Percentiles rank a stretch among this genome's conserved stretches.
These are phyloP conservation scores for Medicago ruthenica DNA, from an alignment of 306 rosid genomes.

Conservation along the genomic window DNA sequence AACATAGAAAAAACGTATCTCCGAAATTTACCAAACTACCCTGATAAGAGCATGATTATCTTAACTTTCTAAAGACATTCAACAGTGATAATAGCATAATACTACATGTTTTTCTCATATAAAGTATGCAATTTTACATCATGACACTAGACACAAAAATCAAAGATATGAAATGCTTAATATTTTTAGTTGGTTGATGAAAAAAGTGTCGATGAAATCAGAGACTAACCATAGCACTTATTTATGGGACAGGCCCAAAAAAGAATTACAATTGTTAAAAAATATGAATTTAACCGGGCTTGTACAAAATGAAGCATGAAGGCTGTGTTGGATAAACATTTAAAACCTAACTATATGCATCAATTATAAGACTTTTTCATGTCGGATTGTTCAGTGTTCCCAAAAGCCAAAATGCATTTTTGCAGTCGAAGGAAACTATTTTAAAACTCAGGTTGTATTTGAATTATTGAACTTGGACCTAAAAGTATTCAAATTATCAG, in stretches of 20 bases:
- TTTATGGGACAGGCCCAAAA: constrained; percentile 15
- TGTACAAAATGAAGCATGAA: constrained; percentile 18
- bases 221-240: background rate
- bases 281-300: constrained; percentile 12
- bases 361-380: constrained; percentile 1
- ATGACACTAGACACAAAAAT: no score
- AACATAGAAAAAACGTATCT: constrained; percentile 13
- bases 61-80: constrained; percentile 4
- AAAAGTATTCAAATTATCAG: constrained; percentile 23
- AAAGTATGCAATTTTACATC: no score
- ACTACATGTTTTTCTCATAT: no score
- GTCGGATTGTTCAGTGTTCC: constrained; percentile 29
- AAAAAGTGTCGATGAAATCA: no score
- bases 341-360: constrained; percentile 19
- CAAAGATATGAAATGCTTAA: no score
- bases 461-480: constrained; percentile 17
- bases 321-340: constrained; percentile 3
- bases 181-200: no score
- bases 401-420: constrained; percentile 16
- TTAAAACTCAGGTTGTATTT: constrained; percentile 18
- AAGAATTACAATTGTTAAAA: constrained; percentile 7
- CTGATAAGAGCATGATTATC: background rate
- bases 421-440: constrained; percentile 8
- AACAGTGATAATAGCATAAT: background rate
- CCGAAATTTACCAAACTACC: constrained; percentile 4